phyloP scores from a whole-genome alignment of 768 basidiomycete genomes.

The Tulasnella sp. region DNA sequence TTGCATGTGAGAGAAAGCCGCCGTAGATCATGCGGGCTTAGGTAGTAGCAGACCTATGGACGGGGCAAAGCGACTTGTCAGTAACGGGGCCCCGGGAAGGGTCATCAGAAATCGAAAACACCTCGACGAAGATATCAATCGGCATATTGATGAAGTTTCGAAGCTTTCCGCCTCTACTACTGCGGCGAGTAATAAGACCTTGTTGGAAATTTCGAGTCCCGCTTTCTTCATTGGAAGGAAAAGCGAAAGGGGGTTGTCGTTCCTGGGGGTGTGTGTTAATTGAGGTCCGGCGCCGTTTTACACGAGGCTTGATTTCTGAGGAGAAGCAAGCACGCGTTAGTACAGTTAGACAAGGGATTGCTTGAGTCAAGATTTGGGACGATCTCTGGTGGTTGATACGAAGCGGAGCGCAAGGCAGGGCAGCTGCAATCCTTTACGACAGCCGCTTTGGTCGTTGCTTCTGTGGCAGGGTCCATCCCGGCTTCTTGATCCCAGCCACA shows the following conservation, averaged over 20 bases:
- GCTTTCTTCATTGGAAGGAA: background rate
- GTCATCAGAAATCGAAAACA: background rate
- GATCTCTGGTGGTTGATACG: background rate
- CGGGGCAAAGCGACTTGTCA: background rate
- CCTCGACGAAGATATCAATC: conserved; percentile 36
- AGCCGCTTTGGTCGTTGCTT: background rate
- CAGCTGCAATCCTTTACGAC: background rate
- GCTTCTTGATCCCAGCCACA: background rate
- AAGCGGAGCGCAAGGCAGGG: background rate
- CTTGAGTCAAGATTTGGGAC: background rate
- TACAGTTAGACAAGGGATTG: background rate
- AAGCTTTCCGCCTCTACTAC: conserved; percentile 28
- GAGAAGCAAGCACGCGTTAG: background rate
- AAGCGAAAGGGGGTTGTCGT: background rate
- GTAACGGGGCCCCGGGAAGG: background rate
- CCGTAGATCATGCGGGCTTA: conserved; percentile 26
- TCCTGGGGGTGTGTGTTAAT: background rate
- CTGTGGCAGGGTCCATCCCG: background rate
- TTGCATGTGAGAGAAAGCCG: conserved; percentile 22
- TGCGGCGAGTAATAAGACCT: background rate
- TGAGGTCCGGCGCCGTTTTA: conserved; percentile 10
- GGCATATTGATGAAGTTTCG: conserved; percentile 35
- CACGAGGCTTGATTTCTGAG: background rate
- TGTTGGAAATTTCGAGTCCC: background rate
- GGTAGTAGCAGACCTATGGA: conserved; percentile 27